These are phyloP conservation scores for Coleophoma eucalyptorum DNA, from an alignment of 2,329 filamentous ascomycete species.

Conservation along the genomic window DNA sequence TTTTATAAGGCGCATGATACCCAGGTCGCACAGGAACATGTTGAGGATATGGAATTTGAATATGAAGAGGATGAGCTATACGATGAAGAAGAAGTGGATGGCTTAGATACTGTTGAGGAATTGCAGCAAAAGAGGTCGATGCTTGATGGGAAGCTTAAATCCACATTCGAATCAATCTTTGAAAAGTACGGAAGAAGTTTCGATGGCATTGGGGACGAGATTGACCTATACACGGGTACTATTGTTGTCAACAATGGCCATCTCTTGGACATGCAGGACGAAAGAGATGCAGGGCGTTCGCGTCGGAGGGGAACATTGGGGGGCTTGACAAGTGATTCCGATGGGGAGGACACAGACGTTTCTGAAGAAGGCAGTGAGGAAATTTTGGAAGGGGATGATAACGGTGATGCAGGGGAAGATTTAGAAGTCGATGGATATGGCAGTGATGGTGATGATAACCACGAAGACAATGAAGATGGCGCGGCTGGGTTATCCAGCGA, in stretches of 20 bases:
- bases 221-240: constrained; percentile 76
- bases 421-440: constrained; percentile 11
- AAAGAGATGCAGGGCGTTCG: constrained; percentile 42
- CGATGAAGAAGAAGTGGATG: constrained; percentile 17
- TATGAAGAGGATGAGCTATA: constrained; percentile 3
- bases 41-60: not conserved
- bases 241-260: constrained; percentile 93
- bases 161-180: constrained; percentile 85
- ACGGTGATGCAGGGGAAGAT: constrained; percentile 18
- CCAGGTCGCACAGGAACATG: constrained; percentile 8
- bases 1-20: constrained; percentile 12
- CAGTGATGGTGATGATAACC: constrained; percentile 13
- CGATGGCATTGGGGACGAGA: constrained; percentile 79
- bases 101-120: constrained; percentile 50
- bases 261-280: constrained; percentile 57
- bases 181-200: constrained; percentile 85
- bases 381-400: constrained; percentile 17
- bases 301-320: constrained; percentile 8
- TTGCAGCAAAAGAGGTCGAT: constrained; percentile 59
- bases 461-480: constrained; percentile 18
- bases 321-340: constrained; percentile 14
- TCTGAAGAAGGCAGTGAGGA: constrained; percentile 11
- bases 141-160: constrained; percentile 71
- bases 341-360: constrained; percentile 11
- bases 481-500: constrained; percentile 17